These are phyloP conservation scores for Plasmodium knowlesi DNA, from an alignment of 169 alveolate genomes.

Conservation along the genomic window DNA sequence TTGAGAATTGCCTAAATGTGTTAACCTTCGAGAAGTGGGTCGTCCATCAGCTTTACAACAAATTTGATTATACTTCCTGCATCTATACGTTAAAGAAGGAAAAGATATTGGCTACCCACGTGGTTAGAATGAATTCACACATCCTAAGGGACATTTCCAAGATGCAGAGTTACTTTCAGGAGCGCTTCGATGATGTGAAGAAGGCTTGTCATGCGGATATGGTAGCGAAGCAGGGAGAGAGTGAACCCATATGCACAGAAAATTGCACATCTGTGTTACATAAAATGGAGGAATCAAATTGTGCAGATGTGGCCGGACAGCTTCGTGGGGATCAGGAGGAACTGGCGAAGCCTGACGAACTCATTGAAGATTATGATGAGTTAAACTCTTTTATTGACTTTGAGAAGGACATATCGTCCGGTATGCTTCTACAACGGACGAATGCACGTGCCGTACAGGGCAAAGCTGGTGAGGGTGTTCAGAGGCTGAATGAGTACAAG, in stretches of 20 bases:
- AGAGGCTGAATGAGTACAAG: not conserved
- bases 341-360: constrained; percentile 8
- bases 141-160: constrained; percentile 1
- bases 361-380: constrained; percentile 39
- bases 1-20: constrained; percentile 9
- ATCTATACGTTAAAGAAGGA: constrained; percentile 26
- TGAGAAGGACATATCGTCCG: constrained; percentile 22
- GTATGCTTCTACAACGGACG: constrained; percentile 14
- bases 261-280: not conserved
- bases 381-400: constrained; percentile 51
- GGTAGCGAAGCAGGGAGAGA: not conserved
- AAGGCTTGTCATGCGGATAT: not conserved
- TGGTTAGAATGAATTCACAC: not conserved
- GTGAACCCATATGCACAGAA: not conserved
- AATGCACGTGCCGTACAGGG: not conserved
- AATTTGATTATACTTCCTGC: constrained; percentile 26
- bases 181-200: not conserved
- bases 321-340: not conserved
- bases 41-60: constrained; percentile 33
- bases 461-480: not conserved
- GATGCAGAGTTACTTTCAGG: constrained; percentile 4
- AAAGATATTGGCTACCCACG: not conserved
- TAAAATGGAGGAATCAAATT: not conserved
- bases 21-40: constrained; percentile 12
- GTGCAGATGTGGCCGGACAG: not conserved